These are phyloP conservation scores for Dictyostelium citrinum DNA, from an alignment of 78 protist species.

Conservation along the genomic window DNA sequence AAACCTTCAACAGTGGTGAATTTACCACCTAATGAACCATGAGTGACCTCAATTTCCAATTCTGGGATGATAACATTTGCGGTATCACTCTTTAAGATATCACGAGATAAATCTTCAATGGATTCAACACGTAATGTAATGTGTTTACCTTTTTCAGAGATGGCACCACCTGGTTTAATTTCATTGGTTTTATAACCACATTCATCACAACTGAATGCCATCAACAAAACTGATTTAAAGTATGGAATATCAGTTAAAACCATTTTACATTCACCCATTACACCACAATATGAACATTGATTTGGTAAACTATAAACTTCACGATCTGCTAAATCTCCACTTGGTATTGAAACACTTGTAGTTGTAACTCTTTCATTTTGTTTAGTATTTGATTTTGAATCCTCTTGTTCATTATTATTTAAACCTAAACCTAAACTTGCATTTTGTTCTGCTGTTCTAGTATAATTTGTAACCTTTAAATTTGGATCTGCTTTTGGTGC, in stretches of 20 bases:
- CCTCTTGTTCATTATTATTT: background rate
- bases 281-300: constrained; percentile 51
- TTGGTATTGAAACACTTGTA: background rate
- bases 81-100: constrained; percentile 89
- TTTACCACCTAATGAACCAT: constrained; percentile 94
- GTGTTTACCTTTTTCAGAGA: constrained; percentile 79
- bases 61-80: constrained; percentile 86
- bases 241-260: constrained; percentile 88
- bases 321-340: background rate
- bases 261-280: constrained; percentile 48
- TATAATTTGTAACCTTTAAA: constrained; percentile 38
- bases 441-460: constrained; percentile 79
- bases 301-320: constrained; percentile 35
- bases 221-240: constrained; percentile 91
- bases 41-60: constrained; percentile 75
- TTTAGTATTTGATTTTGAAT: too few species aligned
- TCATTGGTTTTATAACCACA: constrained; percentile 92
- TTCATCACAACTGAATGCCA: constrained; percentile 88
- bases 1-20: constrained; percentile 96
- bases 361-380: background rate
- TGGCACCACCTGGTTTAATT: constrained; percentile 92
- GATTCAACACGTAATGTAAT: constrained; percentile 70
- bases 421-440: constrained; percentile 50
- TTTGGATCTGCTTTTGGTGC: constrained; percentile 75
- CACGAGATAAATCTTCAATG: constrained; percentile 88